Conservation (phyloP, 2,329 filamentous ascomycete species). For the Beauveria scarabaeidicola region DNA sequence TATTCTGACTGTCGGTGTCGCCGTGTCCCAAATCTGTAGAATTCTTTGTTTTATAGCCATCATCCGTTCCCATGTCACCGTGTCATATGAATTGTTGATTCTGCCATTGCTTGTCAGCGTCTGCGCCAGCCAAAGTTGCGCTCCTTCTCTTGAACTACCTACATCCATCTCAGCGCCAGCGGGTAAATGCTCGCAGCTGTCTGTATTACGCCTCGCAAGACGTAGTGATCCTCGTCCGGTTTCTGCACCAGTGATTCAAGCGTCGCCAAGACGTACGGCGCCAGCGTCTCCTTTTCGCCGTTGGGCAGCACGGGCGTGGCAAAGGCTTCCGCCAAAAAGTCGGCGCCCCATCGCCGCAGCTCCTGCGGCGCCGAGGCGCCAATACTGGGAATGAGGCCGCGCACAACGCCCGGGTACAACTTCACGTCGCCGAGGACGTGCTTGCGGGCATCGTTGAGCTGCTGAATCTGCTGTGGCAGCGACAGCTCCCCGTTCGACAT, state of each 20-base stretch:
- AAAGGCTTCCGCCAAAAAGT: constrained; percentile 94
- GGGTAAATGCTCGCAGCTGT: constrained; percentile 89
- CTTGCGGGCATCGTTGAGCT: constrained; percentile 83
- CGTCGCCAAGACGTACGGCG: constrained; percentile 68
- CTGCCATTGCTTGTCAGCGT: constrained; percentile 38
- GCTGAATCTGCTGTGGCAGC: constrained; percentile 69
- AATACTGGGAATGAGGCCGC: constrained; percentile 87
- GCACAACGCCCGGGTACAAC: constrained; percentile 87
- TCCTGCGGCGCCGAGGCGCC: constrained; percentile 65
- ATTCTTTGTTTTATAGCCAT: constrained; percentile 82
- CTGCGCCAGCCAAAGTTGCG: constrained; percentile 3
- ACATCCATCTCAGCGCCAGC: constrained; percentile 88
- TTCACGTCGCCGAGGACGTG: constrained; percentile 79
- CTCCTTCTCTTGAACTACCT: constrained; percentile 38
- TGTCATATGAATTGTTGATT: constrained; percentile 78
- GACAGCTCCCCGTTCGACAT: constrained; percentile 50
- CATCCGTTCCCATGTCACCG: constrained; percentile 79
- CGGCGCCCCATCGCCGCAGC: constrained; percentile 88
- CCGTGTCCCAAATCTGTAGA: constrained; percentile 77
- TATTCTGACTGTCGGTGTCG: constrained; percentile 67
- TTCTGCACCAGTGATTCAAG: constrained; percentile 62
- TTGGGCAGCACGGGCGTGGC: constrained; percentile 75
- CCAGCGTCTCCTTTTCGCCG: constrained; percentile 72
- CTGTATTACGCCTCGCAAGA: constrained; percentile 81
- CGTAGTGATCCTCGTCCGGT: constrained; percentile 66